A percentile compares a stretch with the other conserved stretches of the same genome.
These are phyloP conservation scores for Zymoseptoria pseudotritici DNA, from an alignment of 2,329 filamentous ascomycete genomes.

Conservation along the genomic window DNA sequence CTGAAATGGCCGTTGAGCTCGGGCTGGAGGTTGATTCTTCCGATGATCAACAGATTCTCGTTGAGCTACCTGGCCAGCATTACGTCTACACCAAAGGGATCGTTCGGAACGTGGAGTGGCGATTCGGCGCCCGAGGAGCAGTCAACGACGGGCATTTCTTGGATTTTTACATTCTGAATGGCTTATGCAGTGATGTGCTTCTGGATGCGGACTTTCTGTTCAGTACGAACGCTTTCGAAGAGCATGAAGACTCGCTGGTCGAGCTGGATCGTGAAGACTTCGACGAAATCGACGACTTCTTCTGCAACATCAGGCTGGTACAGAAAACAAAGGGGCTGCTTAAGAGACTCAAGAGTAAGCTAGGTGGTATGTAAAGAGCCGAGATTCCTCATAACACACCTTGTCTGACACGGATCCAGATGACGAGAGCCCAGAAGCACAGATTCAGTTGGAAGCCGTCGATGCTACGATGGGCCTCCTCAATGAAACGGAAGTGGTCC, in stretches of 20 bases:
- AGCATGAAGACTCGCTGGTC: not conserved
- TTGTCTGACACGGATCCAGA: not conserved
- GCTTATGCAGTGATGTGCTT: not conserved
- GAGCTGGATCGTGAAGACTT: not conserved
- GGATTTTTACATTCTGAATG: not conserved
- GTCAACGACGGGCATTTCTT: not conserved
- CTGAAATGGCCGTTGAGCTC: not conserved
- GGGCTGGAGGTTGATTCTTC: not conserved
- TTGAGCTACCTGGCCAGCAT: not conserved
- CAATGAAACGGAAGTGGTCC: not conserved
- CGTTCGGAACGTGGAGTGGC: not conserved
- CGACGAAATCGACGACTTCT: not conserved
- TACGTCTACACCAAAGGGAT: not conserved
- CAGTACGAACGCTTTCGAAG: not conserved
- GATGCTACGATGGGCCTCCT: not conserved
- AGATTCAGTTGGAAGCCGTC: not conserved
- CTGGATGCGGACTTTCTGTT: not conserved
- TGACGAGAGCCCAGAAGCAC: not conserved
- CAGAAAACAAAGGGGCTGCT: not conserved
- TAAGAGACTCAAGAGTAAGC: not conserved
- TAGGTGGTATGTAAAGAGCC: not conserved
- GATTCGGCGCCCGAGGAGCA: not conserved
- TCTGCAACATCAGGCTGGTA: not conserved
- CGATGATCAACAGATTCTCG: not conserved
- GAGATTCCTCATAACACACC: not conserved